Percentiles rank a stretch among this genome's conserved stretches.
phyloP scores from a whole-genome alignment of 139 green algal genomes.

The Micractinium conductrix region DNA sequence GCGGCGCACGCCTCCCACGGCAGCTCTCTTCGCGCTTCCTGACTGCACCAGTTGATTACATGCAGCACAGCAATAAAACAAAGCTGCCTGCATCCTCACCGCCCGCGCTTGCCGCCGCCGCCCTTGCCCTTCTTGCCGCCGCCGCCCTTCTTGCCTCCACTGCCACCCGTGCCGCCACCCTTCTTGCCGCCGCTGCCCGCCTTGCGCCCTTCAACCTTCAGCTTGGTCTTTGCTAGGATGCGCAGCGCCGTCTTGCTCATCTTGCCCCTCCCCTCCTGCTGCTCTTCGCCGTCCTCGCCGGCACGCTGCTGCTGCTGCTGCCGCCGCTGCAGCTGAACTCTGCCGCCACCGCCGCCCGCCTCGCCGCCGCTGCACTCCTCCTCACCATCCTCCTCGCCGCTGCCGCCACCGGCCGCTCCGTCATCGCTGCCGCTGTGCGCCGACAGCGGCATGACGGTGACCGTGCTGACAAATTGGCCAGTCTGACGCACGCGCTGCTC shows the following conservation, averaged over 20 bases:
- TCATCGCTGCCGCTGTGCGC: slow-evolving; percentile 36
- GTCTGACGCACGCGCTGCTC: slow-evolving; percentile 52
- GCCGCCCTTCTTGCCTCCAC: slow-evolving; percentile 1
- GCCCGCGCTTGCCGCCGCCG: background rate
- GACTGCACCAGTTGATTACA: too few relatives aligned
- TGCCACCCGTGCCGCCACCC: slow-evolving; percentile 6
- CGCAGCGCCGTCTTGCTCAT: slow-evolving; percentile 44
- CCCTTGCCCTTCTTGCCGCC: background rate
- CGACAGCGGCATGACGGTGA: slow-evolving; percentile 45
- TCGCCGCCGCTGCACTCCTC: background rate
- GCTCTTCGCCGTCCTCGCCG: background rate
- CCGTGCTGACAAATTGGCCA: slow-evolving; percentile 30
- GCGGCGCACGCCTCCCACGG: too few relatives aligned
- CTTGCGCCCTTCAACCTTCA: slow-evolving; percentile 24
- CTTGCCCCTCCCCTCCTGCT: slow-evolving; percentile 21
- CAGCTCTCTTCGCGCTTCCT: too few relatives aligned
- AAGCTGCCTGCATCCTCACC: background rate
- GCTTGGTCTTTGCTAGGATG: slow-evolving; percentile 42
- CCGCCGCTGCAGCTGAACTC: background rate
- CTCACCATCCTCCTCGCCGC: background rate
- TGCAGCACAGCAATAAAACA: background rate
- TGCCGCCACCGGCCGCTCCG: background rate
- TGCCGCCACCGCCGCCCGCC: background rate
- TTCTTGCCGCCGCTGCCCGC: background rate
- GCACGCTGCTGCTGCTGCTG: background rate